Evolutionary conservation across 345 rosid genomes (phyloP).

Genomic region (Arabidopsis thaliana): DNA sequence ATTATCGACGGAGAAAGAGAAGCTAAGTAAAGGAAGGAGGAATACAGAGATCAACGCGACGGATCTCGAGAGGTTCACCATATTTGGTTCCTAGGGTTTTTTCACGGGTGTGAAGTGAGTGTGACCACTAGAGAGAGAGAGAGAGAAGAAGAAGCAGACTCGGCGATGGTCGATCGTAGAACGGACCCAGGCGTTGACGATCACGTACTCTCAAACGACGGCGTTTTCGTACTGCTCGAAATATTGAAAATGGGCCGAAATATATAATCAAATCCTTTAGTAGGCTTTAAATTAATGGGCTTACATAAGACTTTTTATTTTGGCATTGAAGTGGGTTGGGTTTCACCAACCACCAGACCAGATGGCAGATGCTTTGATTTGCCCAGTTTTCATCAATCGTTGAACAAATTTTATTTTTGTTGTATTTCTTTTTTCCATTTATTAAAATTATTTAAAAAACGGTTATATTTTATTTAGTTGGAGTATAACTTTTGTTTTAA

Average conservation of each 20-base stretch:
- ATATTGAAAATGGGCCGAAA: too few relatives aligned
- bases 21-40: constrained; percentile 50
- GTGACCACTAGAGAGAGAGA: constrained; percentile 31
- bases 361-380: too few relatives aligned
- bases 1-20: constrained; percentile 61
- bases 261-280: neutral
- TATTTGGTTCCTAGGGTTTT: constrained; percentile 33
- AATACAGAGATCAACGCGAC: constrained; percentile 40
- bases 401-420: too few relatives aligned
- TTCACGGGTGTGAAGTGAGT: constrained; percentile 23
- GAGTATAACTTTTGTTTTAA: too few relatives aligned
- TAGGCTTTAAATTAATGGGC: constrained; percentile 12
- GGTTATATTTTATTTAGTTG: too few relatives aligned
- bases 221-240: too few relatives aligned
- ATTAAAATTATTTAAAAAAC: too few relatives aligned
- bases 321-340: neutral
- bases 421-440: too few relatives aligned
- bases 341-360: neutral
- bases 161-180: constrained; percentile 19
- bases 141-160: constrained; percentile 17
- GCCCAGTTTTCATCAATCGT: too few relatives aligned
- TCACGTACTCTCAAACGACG: too few relatives aligned
- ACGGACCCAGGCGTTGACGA: constrained; percentile 35
- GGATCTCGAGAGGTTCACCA: constrained; percentile 41
- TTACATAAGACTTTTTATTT: neutral